A percentile compares a stretch with the other conserved stretches of the same genome.
These are phyloP conservation scores for Roridomyces roridus DNA, from an alignment of 768 basidiomycete species.

Conservation along the genomic window DNA sequence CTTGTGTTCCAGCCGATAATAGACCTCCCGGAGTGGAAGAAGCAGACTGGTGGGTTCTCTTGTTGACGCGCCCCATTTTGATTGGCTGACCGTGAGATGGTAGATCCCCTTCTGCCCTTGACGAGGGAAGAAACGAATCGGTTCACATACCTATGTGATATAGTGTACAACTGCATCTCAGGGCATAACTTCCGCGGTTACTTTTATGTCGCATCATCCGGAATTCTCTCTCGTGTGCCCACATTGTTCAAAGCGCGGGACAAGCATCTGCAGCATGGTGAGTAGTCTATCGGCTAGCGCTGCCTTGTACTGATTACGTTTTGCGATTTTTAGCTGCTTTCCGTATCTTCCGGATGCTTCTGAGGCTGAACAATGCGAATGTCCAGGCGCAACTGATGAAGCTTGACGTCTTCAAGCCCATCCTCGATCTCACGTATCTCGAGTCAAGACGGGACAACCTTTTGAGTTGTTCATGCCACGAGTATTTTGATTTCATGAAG, in stretches of 20 bases:
- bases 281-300: constrained; percentile 36
- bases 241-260: constrained; percentile 82
- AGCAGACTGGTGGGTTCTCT: constrained; percentile 39
- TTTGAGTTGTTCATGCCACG: constrained; percentile 93
- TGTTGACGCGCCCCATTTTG: background rate
- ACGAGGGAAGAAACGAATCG: constrained; percentile 82
- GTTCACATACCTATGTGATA: constrained; percentile 88
- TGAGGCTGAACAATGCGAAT: constrained; percentile 83
- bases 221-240: constrained; percentile 76
- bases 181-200: constrained; percentile 94
- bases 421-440: constrained; percentile 81
- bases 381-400: constrained; percentile 79
- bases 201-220: constrained; percentile 85
- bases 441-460: constrained; percentile 92
- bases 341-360: constrained; percentile 86
- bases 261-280: constrained; percentile 93
- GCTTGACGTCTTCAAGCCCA: constrained; percentile 81
- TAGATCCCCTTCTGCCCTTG: constrained; percentile 61
- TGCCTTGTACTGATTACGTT: constrained; percentile 16
- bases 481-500: constrained; percentile 92
- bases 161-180: constrained; percentile 84
- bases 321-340: constrained; percentile 76
- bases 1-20: constrained; percentile 82
- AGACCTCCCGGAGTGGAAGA: constrained; percentile 74
- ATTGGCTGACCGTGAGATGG: constrained; percentile 8